Conservation (phyloP, 495 filamentous ascomycete genomes). For the Penicillium pulvis region DNA sequence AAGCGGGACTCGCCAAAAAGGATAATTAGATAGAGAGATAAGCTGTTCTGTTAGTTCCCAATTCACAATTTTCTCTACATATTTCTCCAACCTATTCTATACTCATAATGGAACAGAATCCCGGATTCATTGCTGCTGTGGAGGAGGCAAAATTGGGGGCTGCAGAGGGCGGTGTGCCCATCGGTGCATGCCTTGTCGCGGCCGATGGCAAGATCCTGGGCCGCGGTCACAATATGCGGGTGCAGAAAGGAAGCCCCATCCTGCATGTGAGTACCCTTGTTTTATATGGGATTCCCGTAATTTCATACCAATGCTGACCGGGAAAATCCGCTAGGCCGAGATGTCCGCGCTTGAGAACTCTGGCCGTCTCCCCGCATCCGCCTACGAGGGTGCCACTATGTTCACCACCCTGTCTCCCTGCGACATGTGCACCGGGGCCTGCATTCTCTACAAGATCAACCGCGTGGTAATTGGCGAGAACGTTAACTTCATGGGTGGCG, state of each 20-base stretch:
- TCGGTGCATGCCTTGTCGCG: slow-evolving; percentile 74
- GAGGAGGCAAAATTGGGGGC: slow-evolving; percentile 71
- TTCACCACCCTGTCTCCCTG: slow-evolving; percentile 87
- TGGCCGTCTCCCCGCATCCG: slow-evolving; percentile 70
- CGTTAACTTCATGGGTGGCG: slow-evolving; percentile 74
- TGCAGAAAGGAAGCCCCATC: slow-evolving; percentile 74
- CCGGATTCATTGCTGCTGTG: slow-evolving; percentile 62
- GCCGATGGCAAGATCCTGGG: slow-evolving; percentile 73
- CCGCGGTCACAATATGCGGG: slow-evolving; percentile 80
- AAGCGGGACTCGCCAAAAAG: slow-evolving; percentile 21
- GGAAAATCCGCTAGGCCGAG: slow-evolving; percentile 59
- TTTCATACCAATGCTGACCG: background rate
- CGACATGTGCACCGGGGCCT: slow-evolving; percentile 87
- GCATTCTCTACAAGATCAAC: slow-evolving; percentile 75
- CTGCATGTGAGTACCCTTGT: slow-evolving; percentile 61
- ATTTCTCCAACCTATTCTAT: background rate
- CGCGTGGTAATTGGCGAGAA: slow-evolving; percentile 88
- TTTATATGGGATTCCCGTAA: background rate
- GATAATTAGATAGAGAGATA: slow-evolving; percentile 1
- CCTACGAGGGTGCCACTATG: slow-evolving; percentile 77
- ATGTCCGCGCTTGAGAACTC: slow-evolving; percentile 79
- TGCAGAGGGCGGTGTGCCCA: slow-evolving; percentile 79
- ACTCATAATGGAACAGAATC: slow-evolving; percentile 46
- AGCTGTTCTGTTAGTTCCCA: background rate
- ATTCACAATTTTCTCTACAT: background rate